Base-by-base conservation (phyloP, 78 protist species). In the Guillardia theta region DNA sequence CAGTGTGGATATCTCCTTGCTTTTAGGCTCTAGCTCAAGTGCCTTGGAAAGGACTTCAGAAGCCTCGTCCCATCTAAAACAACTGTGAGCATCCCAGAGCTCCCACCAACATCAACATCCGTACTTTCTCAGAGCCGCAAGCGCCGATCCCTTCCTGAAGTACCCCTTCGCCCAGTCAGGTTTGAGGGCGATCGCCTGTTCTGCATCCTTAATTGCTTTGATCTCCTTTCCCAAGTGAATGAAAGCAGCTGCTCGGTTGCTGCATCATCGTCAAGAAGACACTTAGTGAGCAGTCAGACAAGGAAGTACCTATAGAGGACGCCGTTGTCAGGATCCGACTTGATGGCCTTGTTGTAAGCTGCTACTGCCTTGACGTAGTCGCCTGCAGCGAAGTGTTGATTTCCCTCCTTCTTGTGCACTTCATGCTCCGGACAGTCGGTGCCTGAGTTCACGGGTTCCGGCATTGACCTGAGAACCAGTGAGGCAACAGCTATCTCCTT, bases 151-250 rank as follows among this genome's bases (percentile, higher is more conserved):
- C 41, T 70, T 70, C 36, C 83, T 36, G 22, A 70, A 70, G 41
- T 70, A 70, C 27, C 83, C 83, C 22, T 70, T 70, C 41, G 83
- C 83, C 83, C 83, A 70, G 83, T 70, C 83, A 10, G 83, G 83
- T 43, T 70, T 70, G 83, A 70, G 83, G 8, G 15, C 41, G 41
- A 70, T 70, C 41, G 83, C 83, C 22, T 70, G 33, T 24, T 70
- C 41, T 22, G 83, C 83, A 33, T 70, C 83, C 41, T 70, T 24
- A 43, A 70, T 70, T 22, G 83, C 83, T 6, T 70, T 70, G 36
- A 24, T 24, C 83, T 70, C 83, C 22, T 70, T 70, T 24, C 22
- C 36, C 41, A 70, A 33, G 41, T 70, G 83, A 33, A 70, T 70
- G 83, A 70, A 70, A 24, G 83, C 9, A 36, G 83, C 83, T 12